Evolutionary conservation across 345 rosid genomes (phyloP).

Genomic region (Linum usitatissimum): DNA sequence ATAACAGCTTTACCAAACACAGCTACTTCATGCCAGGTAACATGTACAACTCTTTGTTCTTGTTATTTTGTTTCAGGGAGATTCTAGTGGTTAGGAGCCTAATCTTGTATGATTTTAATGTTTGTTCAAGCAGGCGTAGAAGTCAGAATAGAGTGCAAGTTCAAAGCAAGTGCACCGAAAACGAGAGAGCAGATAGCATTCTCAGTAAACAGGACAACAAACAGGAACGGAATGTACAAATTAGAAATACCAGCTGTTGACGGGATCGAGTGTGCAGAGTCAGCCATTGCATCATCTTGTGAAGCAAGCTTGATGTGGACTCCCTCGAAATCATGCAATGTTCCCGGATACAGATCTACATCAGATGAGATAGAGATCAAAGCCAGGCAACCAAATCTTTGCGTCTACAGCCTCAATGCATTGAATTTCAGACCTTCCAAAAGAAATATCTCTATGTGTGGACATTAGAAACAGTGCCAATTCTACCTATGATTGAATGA

Average conservation of each 20-base stretch:
- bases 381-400: conserved; percentile 49
- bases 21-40: conserved; percentile 95
- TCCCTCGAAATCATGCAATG: conserved; percentile 48
- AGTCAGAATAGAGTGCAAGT: conserved; percentile 71
- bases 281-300: conserved; percentile 55
- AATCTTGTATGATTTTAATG: neutral
- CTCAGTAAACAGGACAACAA: conserved; percentile 82
- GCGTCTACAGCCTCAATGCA: conserved; percentile 68
- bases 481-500: neutral
- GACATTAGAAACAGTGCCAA: conserved; percentile 12
- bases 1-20: conserved; percentile 85
- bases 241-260: conserved; percentile 65
- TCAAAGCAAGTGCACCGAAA: conserved; percentile 47
- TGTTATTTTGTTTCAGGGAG: neutral
- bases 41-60: neutral
- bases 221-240: conserved; percentile 64
- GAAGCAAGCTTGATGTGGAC: conserved; percentile 57
- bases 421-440: conserved; percentile 72
- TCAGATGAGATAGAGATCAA: conserved; percentile 61
- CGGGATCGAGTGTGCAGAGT: conserved; percentile 60
- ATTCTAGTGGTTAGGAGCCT: neutral
- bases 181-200: conserved; percentile 53
- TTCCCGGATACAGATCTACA: conserved; percentile 73
- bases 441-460: conserved; percentile 45
- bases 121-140: conserved; percentile 51